phyloP scores from a whole-genome alignment of 441 rosid genomes.

The Euphorbia celastroides region DNA sequence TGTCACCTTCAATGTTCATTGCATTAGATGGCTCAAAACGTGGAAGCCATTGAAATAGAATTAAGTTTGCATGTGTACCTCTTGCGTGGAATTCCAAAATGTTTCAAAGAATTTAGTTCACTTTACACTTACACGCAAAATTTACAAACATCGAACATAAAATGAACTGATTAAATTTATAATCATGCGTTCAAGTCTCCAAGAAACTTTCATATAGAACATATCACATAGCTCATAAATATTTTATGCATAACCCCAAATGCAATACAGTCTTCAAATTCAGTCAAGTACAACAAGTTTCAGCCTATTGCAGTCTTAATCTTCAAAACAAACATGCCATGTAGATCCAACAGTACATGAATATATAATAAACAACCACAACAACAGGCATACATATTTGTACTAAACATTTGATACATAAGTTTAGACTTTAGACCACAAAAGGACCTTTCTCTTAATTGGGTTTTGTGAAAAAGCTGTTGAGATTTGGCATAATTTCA shows the following conservation, averaged over 20 bases:
- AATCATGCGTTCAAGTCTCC: no score
- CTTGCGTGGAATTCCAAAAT: no score
- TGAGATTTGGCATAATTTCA: conserved; percentile 85
- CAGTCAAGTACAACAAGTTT: conserved; percentile 1
- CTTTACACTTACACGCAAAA: no score
- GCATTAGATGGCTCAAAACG: no score
- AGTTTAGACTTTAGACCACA: not conserved
- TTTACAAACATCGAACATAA: no score
- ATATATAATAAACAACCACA: conserved; percentile 3
- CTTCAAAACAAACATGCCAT: not conserved
- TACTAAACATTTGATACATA: not conserved
- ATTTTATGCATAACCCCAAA: no score
- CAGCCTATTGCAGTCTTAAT: conserved; percentile 7
- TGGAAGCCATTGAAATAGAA: no score
- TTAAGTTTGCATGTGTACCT: not conserved
- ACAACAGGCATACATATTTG: not conserved
- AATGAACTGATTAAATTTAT: no score
- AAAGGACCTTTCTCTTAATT: conserved; percentile 20
- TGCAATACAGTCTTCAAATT: not conserved
- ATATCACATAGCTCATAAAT: no score
- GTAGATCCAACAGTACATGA: not conserved
- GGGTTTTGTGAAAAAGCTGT: conserved; percentile 79
- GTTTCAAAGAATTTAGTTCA: no score
- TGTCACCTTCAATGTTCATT: no score
- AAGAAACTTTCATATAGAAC: no score